Percentiles rank a stretch among this genome's conserved stretches.
These are phyloP conservation scores for Jamesozyma spencerorum DNA, from an alignment of 805 yeast genomes.

Conservation along the genomic window DNA sequence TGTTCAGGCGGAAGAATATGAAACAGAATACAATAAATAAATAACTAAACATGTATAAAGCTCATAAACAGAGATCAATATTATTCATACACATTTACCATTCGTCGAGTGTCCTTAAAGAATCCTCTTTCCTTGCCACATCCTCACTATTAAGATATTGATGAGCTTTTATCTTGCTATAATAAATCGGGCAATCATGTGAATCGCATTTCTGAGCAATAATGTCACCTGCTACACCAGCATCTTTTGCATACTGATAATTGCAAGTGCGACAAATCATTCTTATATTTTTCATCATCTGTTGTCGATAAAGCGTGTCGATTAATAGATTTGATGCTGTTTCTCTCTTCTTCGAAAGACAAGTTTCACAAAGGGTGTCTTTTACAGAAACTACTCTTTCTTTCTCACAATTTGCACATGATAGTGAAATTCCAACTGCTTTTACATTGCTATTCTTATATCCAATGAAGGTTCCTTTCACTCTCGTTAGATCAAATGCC, in stretches of 20 bases:
- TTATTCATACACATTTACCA: conserved; percentile 16
- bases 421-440: conserved; percentile 7
- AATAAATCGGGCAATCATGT: conserved; percentile 57
- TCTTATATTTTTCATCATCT: conserved; percentile 19
- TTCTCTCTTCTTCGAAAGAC: conserved; percentile 2
- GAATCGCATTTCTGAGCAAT: conserved; percentile 40
- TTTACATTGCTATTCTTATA: conserved; percentile 4
- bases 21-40: too few relatives aligned
- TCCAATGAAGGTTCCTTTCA: conserved; percentile 3
- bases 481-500: conserved; percentile 61
- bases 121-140: conserved; percentile 3
- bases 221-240: conserved; percentile 24
- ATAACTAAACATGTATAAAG: too few relatives aligned
- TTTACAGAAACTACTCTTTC: conserved; percentile 23
- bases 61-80: too few relatives aligned
- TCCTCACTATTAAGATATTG: conserved; percentile 23
- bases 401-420: conserved; percentile 32
- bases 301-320: conserved; percentile 5
- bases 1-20: not conserved
- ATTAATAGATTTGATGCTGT: conserved; percentile 14
- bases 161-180: conserved; percentile 38
- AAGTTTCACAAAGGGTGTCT: conserved; percentile 10
- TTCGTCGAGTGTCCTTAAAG: conserved; percentile 12
- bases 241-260: conserved; percentile 18
- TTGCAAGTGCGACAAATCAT: conserved; percentile 34